Conservation (phyloP, 73 alveolate species). For the Paramecium biaurelia region DNA sequence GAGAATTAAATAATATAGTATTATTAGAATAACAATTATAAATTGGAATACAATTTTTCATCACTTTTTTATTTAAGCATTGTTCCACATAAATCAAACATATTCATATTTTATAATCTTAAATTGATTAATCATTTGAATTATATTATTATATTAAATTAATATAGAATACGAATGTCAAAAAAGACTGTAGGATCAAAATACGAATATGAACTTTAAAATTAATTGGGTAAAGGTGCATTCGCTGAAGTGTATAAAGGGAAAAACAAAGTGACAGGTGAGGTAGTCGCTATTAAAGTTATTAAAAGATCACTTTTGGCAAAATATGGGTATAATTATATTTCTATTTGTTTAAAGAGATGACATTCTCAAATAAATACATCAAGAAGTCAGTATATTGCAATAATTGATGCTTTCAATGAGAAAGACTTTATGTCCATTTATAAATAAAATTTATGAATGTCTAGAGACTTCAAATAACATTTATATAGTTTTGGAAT, state of each 20-base stretch:
- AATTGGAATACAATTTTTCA: background rate
- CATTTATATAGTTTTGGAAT: slow-evolving; percentile 55
- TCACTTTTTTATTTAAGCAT: background rate
- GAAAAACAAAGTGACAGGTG: slow-evolving; percentile 44
- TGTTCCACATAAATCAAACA: background rate
- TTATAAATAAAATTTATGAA: slow-evolving; percentile 56
- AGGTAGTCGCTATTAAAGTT: slow-evolving; percentile 59
- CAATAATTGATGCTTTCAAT: background rate
- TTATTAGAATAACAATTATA: background rate
- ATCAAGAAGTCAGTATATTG: slow-evolving; percentile 53
- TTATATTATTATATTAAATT: background rate
- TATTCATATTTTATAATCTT: background rate
- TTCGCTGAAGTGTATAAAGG: slow-evolving; percentile 63
- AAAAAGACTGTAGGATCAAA: slow-evolving; percentile 44
- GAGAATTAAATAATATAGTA: background rate
- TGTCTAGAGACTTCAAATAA: slow-evolving; percentile 58
- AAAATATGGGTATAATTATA: slow-evolving; percentile 47
- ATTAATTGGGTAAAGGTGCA: slow-evolving; percentile 54
- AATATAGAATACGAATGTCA: slow-evolving; percentile 18
- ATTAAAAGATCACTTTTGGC: slow-evolving; percentile 46
- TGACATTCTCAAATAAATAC: slow-evolving; percentile 49
- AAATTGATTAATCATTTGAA: background rate
- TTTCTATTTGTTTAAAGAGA: slow-evolving; percentile 23
- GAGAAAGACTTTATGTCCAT: slow-evolving; percentile 49
- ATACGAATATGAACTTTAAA: slow-evolving; percentile 50